These are phyloP conservation scores for Erythrobasidium hasegawianum DNA, from an alignment of 1,284 basidiomycete species.

Conservation along the genomic window DNA sequence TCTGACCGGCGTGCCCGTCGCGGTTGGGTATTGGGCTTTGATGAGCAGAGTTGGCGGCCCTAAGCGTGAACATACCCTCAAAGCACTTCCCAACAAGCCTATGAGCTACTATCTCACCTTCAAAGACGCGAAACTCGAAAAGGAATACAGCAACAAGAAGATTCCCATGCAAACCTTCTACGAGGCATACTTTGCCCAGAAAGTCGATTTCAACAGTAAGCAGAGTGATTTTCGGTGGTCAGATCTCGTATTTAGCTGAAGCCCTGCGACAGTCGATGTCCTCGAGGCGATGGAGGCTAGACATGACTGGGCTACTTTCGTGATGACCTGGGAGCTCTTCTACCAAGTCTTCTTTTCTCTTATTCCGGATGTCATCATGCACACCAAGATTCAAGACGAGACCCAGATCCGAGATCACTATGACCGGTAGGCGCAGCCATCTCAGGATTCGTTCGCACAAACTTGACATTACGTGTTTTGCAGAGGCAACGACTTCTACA, in stretches of 20 bases:
- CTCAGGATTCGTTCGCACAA: constrained; percentile 27
- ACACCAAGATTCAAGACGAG: constrained; percentile 85
- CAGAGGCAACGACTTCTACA: constrained; percentile 85
- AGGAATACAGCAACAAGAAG: constrained; percentile 73
- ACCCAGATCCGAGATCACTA: constrained; percentile 96
- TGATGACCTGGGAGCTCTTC: constrained; percentile 77
- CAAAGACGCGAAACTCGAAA: constrained; percentile 74
- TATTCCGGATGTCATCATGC: constrained; percentile 87
- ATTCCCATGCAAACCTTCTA: constrained; percentile 98
- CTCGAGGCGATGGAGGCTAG: constrained; percentile 89
- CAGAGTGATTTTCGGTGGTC: no score
- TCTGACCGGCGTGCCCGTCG: constrained; percentile 70
- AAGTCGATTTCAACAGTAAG: constrained; percentile 89
- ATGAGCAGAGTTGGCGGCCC: constrained; percentile 69
- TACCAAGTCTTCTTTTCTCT: constrained; percentile 87
- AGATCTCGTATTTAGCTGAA: background rate
- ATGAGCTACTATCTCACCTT: constrained; percentile 88
- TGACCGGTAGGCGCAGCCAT: constrained; percentile 62
- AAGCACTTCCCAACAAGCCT: constrained; percentile 75
- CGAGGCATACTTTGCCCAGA: constrained; percentile 95
- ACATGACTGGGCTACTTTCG: constrained; percentile 92
- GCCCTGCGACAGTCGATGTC: constrained; percentile 65
- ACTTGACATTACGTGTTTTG: background rate
- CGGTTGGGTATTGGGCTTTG: constrained; percentile 83
- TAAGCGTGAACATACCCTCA: constrained; percentile 77